Evolutionary conservation across 306 rosid genomes (phyloP), one percentile per base, ranked within the genome.

Genomic region (Cucumis melo): DNA sequence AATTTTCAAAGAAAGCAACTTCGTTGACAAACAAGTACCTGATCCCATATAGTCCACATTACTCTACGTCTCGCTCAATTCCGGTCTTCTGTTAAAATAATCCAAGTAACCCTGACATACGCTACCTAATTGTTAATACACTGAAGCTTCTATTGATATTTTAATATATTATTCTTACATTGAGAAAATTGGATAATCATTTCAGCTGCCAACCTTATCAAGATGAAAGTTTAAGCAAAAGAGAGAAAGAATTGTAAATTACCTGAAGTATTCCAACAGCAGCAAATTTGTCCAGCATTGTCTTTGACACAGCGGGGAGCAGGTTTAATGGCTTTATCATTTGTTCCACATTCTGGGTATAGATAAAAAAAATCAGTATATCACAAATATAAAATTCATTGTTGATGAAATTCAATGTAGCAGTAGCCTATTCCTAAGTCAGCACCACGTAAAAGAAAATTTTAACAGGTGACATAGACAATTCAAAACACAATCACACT

Each of bases 231-330:
- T 72, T 15, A 50, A 72, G 29, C 20, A 21, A 50, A 32, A 71
- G 73, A 72, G n/a, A 76, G 24, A 70, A 32, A 67, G 29, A 64
- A 59, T 51, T 60, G 50, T 73, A 27, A 48, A 64, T 67, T 81
- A 89, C 97, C 89, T 90, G 97, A 74, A 93, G 98, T 81, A 93
- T 91, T 82, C 94, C 96, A 70, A 90, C 96, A 36, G 98, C 97
- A 74, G 98, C 96, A 84, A 94, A 91, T 86, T 94, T 91, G 85
- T 94, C 97, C 19, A 77, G 16, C 21, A 91, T 85, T 27, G 93
- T 86, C 86, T 91, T 94, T 38, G 84, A 73, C 41, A 55, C 73
- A 70, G 77, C 79, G 0, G 91, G 91, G 78, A 70, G 82, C 73
- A 90, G 32, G 53, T 82, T 66, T 85, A 94, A 81, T 79, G 90